Conservation (phyloP, 768 basidiomycete species). For the Rhodosporidiobolus odoratus region DNA sequence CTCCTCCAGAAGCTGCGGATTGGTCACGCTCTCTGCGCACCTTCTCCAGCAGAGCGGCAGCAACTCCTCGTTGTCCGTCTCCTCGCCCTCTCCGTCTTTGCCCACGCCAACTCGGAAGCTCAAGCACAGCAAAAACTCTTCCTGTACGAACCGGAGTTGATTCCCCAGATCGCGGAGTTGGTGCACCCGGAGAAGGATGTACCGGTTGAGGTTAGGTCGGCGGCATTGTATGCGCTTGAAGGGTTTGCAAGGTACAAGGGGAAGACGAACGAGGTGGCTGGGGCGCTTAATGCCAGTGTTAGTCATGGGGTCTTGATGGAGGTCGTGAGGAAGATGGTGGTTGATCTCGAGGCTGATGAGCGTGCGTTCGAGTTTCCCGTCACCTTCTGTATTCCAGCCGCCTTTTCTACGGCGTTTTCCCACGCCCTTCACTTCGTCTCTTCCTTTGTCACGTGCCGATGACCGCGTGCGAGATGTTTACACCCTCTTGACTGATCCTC, state of each 20-base stretch:
- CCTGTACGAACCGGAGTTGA: constrained; percentile 89
- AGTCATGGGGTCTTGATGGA: constrained; percentile 94
- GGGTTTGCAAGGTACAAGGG: constrained; percentile 76
- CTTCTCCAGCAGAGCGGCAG: constrained; percentile 54
- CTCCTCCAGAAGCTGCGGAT: constrained; percentile 78
- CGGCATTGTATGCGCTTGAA: constrained; percentile 83
- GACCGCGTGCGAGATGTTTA: background rate
- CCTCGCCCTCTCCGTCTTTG: constrained; percentile 79
- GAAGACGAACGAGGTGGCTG: constrained; percentile 78
- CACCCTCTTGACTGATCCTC: background rate
- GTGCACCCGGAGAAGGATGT: constrained; percentile 69
- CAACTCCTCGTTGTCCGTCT: constrained; percentile 76
- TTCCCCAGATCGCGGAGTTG: constrained; percentile 79
- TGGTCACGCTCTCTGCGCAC: constrained; percentile 57
- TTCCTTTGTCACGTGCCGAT: background rate
- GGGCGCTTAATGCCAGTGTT: constrained; percentile 86
- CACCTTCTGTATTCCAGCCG: background rate
- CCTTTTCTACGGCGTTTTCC: background rate
- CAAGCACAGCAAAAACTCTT: constrained; percentile 67
- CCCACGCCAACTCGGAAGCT: constrained; percentile 40
- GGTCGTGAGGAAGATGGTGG: constrained; percentile 71
- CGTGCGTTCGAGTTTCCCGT: constrained; percentile 44
- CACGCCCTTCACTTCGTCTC: background rate
- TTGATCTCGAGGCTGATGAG: constrained; percentile 54
- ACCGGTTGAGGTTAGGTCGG: constrained; percentile 67